Percentiles rank a stretch among this genome's conserved stretches.
These are phyloP conservation scores for Pinus albicaulis DNA, from an alignment of 75 land plant genomes.

Conservation along the genomic window DNA sequence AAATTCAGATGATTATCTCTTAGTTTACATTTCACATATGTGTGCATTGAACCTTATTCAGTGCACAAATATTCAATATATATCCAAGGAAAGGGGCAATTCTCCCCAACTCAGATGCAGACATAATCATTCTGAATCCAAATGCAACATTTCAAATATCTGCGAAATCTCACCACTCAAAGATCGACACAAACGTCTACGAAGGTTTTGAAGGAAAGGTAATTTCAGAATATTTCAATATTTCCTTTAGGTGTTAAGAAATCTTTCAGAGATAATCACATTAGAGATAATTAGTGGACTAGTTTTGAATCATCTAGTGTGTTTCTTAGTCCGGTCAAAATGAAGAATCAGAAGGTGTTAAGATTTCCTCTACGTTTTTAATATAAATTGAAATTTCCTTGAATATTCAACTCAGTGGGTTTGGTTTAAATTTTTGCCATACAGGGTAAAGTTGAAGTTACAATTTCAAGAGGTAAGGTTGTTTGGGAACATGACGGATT, in stretches of 20 bases:
- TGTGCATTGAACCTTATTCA: slow-evolving; percentile 16
- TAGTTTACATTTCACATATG: background rate
- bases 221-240: background rate
- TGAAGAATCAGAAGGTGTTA: too few species aligned
- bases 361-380: too few species aligned
- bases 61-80: slow-evolving; percentile 94
- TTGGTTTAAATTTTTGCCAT: background rate
- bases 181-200: slow-evolving; percentile 85
- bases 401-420: background rate
- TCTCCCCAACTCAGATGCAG: slow-evolving; percentile 95
- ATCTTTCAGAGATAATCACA: too few species aligned
- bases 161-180: slow-evolving; percentile 82
- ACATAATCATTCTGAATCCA: slow-evolving; percentile 87
- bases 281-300: too few species aligned
- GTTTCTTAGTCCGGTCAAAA: too few species aligned
- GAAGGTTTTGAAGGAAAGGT: slow-evolving; percentile 91
- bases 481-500: slow-evolving; percentile 86
- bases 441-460: slow-evolving; percentile 93
- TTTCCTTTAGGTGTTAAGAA: too few species aligned
- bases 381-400: background rate
- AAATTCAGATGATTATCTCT: background rate
- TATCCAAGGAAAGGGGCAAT: slow-evolving; percentile 98
- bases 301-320: too few species aligned
- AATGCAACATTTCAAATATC: slow-evolving; percentile 67
- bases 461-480: slow-evolving; percentile 84